Base-by-base conservation (phyloP, 1,139 yeast species). In the Suhomyces bribrorum region DNA sequence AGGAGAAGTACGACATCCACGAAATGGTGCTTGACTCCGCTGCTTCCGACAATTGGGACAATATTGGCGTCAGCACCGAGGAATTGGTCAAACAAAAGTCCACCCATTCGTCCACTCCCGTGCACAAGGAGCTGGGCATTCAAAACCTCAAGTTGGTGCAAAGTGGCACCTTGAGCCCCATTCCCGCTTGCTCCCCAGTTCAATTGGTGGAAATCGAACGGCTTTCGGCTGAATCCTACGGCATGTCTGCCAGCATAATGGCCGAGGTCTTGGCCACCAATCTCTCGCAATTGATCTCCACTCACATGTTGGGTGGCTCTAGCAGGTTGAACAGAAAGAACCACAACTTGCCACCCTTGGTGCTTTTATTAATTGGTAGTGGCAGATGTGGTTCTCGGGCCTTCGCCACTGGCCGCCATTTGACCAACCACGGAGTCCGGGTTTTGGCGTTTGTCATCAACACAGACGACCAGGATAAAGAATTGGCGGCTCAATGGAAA, bases 121-220 rank as follows among this genome's bases (percentile, higher is more conserved):
- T 40, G 14, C 22, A 26, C 24, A 40, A 40, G 20, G 43, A 40
- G 5, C 12, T 13, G 6, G 18, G 23, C 20, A 23, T 22, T 12
- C 54, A 49, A 27, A 48, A 47, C 26, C 47, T 49, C 36, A 55
- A 49, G 26, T 50, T 62, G 37, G 46, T 57, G 2, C 53, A 57
- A 32, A 32, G 57, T n/a, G 52, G 48, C 20, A 60, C 59, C 30
- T 55, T 56, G 18, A 43, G 46, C 3, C 29, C 58, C 3, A 62
- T 81, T 4, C 86, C 92, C 2, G 67, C 82, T 40, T 84, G 90
- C 12, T 79, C 92, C 1, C 92, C 96, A 0, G 79, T 87, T 6
- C 96, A 89, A 59, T 62, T 88, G 44, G 67, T 84, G n/a, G 95
- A 87, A 48, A 77, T 88, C 41, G 94, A 87, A 57, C 71, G 86